These are phyloP conservation scores for Parasitella parasitica DNA, from an alignment of 371 early-diverging fungal species.

Conservation along the genomic window DNA sequence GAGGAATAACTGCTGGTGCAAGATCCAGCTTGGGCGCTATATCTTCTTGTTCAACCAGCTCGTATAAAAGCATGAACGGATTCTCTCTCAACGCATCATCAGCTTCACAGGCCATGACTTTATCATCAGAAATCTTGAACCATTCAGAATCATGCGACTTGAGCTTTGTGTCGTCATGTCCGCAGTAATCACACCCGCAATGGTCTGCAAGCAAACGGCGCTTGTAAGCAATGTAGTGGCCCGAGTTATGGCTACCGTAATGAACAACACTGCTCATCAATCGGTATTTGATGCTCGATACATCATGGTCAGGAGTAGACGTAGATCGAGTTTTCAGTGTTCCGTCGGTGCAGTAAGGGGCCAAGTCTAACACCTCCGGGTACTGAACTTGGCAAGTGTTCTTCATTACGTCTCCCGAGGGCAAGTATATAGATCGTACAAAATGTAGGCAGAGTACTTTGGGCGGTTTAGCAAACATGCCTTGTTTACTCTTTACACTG, in stretches of 20 bases:
- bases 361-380: slow-evolving; percentile 69
- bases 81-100: slow-evolving; percentile 64
- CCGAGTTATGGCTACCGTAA: slow-evolving; percentile 81
- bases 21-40: not conserved
- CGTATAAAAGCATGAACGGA: slow-evolving; percentile 88
- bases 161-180: not conserved
- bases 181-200: slow-evolving; percentile 24
- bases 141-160: slow-evolving; percentile 22
- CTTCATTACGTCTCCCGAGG: slow-evolving; percentile 66
- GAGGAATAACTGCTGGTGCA: not conserved
- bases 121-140: slow-evolving; percentile 79
- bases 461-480: slow-evolving; percentile 26
- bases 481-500: slow-evolving; percentile 58
- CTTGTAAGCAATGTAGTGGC: slow-evolving; percentile 83
- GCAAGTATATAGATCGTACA: slow-evolving; percentile 68
- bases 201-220: slow-evolving; percentile 51
- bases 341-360: slow-evolving; percentile 66
- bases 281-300: slow-evolving; percentile 46
- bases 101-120: slow-evolving; percentile 64
- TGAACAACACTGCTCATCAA: slow-evolving; percentile 82
- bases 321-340: slow-evolving; percentile 51
- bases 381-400: slow-evolving; percentile 75
- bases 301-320: slow-evolving; percentile 15
- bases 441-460: slow-evolving; percentile 75
- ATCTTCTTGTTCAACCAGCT: slow-evolving; percentile 27